A percentile compares a stretch with the other conserved stretches of the same genome.
Evolutionary conservation across 108 stramenopile genomes (phyloP).

Genomic region (Schizochytrium sp.): DNA sequence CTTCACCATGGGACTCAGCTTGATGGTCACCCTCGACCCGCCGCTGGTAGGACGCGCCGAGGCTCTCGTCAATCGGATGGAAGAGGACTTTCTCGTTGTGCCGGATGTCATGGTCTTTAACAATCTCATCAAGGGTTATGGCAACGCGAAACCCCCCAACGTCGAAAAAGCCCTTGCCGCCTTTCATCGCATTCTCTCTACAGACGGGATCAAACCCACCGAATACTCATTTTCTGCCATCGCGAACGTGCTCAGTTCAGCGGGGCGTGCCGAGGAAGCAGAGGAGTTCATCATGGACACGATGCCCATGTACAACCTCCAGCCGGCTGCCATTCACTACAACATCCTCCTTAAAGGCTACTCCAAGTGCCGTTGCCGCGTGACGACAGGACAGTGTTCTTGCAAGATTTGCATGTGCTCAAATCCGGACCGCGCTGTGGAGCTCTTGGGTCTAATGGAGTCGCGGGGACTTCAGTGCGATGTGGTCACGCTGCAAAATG

Average conservation of each 20-base stretch:
- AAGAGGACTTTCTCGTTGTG: background rate
- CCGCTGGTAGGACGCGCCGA: background rate
- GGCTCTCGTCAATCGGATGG: background rate
- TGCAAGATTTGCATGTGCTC: slow-evolving; percentile 10
- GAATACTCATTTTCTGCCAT: background rate
- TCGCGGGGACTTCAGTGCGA: background rate
- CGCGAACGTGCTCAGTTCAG: background rate
- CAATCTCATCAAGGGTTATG: background rate
- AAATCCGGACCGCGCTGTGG: background rate
- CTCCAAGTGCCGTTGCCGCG: background rate
- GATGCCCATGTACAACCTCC: background rate
- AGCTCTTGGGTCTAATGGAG: background rate
- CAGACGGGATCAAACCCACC: background rate
- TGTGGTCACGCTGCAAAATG: background rate
- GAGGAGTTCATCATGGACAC: background rate
- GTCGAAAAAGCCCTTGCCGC: background rate
- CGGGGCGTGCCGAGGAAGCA: background rate
- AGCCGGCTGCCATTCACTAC: slow-evolving; percentile 8
- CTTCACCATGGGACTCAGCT: background rate
- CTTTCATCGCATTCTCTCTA: background rate
- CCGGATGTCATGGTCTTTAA: background rate
- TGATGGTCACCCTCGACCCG: background rate
- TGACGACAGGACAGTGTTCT: background rate
- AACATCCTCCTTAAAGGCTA: slow-evolving; percentile 1
- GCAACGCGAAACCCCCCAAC: background rate